Base-by-base conservation (phyloP, 2,329 filamentous ascomycete species). In the Pseudogymnoascus verrucosus region DNA sequence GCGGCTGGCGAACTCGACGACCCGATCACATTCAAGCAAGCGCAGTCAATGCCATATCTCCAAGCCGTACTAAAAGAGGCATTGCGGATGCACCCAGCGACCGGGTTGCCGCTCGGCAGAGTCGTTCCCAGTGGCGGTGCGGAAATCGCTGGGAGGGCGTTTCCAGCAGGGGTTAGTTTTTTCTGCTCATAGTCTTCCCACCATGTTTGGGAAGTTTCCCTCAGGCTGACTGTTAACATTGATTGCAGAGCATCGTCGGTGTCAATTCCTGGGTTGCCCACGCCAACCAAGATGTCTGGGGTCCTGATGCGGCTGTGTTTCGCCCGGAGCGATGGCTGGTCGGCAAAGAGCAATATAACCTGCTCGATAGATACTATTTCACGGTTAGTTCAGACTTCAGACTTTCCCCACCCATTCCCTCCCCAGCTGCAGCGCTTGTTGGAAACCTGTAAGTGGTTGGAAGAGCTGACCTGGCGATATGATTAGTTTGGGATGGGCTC, bases 41-140 rank as follows among this genome's bases (percentile, higher is more conserved):
- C 68, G 3, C 70, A 72, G 63, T 64, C 69, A 2, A 68, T 79
- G 64, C 76, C 75, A 0, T 83, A 82, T 64, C 73, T 84, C 1
- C 74, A 80, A 63, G 79, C 80, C 1, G 76, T 80, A 3, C 72
- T 83, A 21, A 78, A 77, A 40, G 81, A 83, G 66, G 73, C 74
- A 0, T 71, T 82, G 67, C 74, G 81, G 3, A 67, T 82, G 1
- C 78, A 82, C 64, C 78, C 79, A 4, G 74, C 75, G 0, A 72
- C 78, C 2, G 77, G 76, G 1, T 70, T 80, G 39, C 70, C 76
- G 1, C 69, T 83, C 1, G 76, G 79, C 60, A 76, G 81, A 1
- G 68, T 77, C 1, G 79, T 80, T 54, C 44, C 36, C 5, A 39
- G 2, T 39, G 36, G 36, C 36, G 36, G 36, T n/a, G 36, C 36